Conservation (phyloP, 2,329 filamentous ascomycete genomes). For the Cercospora sp. region DNA sequence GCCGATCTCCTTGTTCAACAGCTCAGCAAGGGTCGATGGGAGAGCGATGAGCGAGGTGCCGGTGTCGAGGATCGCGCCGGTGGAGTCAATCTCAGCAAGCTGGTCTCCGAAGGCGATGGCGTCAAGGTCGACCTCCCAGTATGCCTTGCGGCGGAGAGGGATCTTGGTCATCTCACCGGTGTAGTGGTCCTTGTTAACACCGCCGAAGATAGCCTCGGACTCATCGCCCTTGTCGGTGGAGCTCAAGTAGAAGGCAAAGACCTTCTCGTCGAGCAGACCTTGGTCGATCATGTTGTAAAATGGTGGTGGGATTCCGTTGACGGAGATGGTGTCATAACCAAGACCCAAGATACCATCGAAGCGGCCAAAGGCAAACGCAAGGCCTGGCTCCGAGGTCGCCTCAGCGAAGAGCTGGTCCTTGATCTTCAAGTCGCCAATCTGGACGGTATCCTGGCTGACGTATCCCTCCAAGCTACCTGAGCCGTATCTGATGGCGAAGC, state of each 20-base stretch:
- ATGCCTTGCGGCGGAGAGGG: slow-evolving; percentile 94
- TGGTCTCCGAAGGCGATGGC: slow-evolving; percentile 85
- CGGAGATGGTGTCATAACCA: slow-evolving; percentile 93
- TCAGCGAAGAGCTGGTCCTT: slow-evolving; percentile 94
- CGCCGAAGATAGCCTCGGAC: slow-evolving; percentile 89
- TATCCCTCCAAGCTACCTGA: slow-evolving; percentile 93
- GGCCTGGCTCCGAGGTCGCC: slow-evolving; percentile 89
- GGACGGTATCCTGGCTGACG: slow-evolving; percentile 82
- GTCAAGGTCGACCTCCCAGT: slow-evolving; percentile 98
- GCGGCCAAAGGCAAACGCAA: slow-evolving; percentile 95
- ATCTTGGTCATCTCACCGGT: slow-evolving; percentile 88
- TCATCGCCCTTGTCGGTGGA: slow-evolving; percentile 68
- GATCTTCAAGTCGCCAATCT: slow-evolving; percentile 85
- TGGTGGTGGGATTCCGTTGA: slow-evolving; percentile 89
- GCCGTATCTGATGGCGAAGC: slow-evolving; percentile 92
- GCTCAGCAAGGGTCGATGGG: slow-evolving; percentile 85
- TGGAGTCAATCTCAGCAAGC: slow-evolving; percentile 86
- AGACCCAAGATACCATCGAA: slow-evolving; percentile 97
- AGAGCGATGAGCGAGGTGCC: slow-evolving; percentile 97
- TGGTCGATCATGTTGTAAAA: slow-evolving; percentile 97
- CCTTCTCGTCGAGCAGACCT: slow-evolving; percentile 81
- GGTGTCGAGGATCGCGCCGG: slow-evolving; percentile 95
- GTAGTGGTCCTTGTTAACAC: slow-evolving; percentile 77
- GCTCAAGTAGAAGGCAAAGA: slow-evolving; percentile 96
- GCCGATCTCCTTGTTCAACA: slow-evolving; percentile 95